Evolutionary conservation across 2,329 filamentous ascomycete species (phyloP), one percentile per base, ranked within the genome.

Genomic region (Apiospora marii): DNA sequence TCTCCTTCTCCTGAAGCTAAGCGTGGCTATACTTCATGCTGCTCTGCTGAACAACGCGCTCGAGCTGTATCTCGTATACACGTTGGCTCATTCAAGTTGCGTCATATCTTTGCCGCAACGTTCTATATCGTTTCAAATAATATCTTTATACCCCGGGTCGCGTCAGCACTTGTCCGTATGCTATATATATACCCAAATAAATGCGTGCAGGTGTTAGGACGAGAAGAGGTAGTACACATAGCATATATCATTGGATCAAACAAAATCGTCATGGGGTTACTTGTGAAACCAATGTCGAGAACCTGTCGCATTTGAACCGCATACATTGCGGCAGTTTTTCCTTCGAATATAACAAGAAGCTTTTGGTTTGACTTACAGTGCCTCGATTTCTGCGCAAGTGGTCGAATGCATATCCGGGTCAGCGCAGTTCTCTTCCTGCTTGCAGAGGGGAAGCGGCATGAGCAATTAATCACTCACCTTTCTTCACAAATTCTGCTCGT

Each of bases 71-170:
- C 41, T 30, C 67, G 13, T 46, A 34, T 27, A 7, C 37, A 10
- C 41, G 16, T 10, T n/a, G 7, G 41, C 43, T 68, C 24, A 6
- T 13, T 68, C 67, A 68, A 46, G 74, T 81, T 72, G 80, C 83
- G 75, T 91, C 88, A 84, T 98, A 98, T 80, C 94, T 88, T 84
- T 96, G 92, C 79, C 92, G 92, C 79, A 98, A 84, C 37, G 94
- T 91, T 77, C 96, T 92, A 85, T 98, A 98, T 81, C 93, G 90
- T 86, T 97, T 98, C 78, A 98, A 87, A 85, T 96, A 97, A 83
- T 97, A 97, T 81, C 94, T 97, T 81, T 74, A 77, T 74, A 73
- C 74, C 74, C 75, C 68, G 19, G 67, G 34, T 41, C 48, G 68
- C 27, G 48, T 71, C 68, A 67, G 69, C 70, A 70, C 73, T 72